Evolutionary conservation across 2,329 filamentous ascomycete genomes (phyloP).

Genomic region (Dothideomycetes sp.): DNA sequence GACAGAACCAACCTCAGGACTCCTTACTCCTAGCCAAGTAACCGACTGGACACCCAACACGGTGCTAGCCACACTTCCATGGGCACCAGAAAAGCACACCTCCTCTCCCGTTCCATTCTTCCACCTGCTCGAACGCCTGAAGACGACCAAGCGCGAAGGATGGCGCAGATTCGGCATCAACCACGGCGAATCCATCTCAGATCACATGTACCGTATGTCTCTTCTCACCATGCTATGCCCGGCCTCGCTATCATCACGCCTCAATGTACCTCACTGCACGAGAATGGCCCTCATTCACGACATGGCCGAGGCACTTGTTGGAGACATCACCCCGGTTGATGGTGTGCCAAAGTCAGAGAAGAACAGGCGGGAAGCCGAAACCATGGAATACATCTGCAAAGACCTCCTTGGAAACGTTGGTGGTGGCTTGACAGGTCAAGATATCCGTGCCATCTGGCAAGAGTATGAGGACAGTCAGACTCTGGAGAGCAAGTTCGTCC

Average conservation of each 20-base stretch:
- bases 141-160: conserved; percentile 92
- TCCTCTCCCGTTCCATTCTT: conserved; percentile 82
- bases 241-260: conserved; percentile 55
- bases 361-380: conserved; percentile 71
- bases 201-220: conserved; percentile 99
- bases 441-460: conserved; percentile 76
- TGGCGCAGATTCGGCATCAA: conserved; percentile 81
- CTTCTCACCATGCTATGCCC: conserved; percentile 91
- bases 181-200: conserved; percentile 77
- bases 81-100: conserved; percentile 49
- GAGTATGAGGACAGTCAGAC: conserved; percentile 90
- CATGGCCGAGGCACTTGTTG: conserved; percentile 91
- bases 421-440: conserved; percentile 57
- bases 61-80: conserved; percentile 54
- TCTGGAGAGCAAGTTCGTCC: conserved; percentile 77
- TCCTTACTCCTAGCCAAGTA: conserved; percentile 22
- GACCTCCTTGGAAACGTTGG: conserved; percentile 65
- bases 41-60: conserved; percentile 37
- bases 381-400: conserved; percentile 83
- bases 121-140: conserved; percentile 85
- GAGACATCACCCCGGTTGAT: conserved; percentile 93
- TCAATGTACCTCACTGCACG: conserved; percentile 77
- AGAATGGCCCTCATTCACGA: conserved; percentile 96
- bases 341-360: conserved; percentile 80
- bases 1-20: conserved; percentile 27